Percentiles rank a stretch among this genome's conserved stretches.
phyloP scores from a whole-genome alignment of 2,329 filamentous ascomycete species.

The Biscogniauxia mediterranea region DNA sequence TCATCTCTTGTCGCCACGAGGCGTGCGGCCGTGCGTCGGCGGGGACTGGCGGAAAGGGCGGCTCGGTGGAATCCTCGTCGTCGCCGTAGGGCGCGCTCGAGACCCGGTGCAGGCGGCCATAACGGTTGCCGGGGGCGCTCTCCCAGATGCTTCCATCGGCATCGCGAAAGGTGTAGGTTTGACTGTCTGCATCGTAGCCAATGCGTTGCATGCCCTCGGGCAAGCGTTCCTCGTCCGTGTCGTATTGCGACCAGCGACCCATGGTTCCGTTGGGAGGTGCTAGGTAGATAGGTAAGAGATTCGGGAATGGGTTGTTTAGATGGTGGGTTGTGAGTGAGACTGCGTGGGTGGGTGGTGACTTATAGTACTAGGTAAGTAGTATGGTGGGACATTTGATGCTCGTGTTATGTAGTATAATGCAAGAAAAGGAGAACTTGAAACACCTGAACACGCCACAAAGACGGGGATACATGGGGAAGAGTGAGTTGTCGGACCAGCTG shows the following conservation, averaged over 20 bases:
- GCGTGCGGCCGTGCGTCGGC: conserved; percentile 18
- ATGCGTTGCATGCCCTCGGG: conserved; percentile 48
- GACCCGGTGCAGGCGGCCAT: conserved; percentile 40
- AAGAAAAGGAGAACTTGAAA: not conserved
- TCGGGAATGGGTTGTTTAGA: too few relatives aligned
- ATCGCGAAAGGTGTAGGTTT: conserved; percentile 47
- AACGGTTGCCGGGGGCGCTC: conserved; percentile 43
- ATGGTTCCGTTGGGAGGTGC: conserved; percentile 14
- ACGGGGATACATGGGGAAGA: not conserved
- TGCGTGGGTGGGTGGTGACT: too few relatives aligned
- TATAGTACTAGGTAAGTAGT: too few relatives aligned
- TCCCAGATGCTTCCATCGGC: conserved; percentile 43
- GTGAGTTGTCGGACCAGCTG: not conserved
- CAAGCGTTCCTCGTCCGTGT: conserved; percentile 44
- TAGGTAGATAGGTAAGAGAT: too few relatives aligned
- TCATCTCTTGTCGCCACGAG: conserved; percentile 52
- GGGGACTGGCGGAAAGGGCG: conserved; percentile 17
- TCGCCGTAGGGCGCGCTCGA: conserved; percentile 19
- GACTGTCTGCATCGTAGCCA: conserved; percentile 50
- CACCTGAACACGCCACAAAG: not conserved
- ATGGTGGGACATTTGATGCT: too few relatives aligned
- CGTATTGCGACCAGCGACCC: conserved; percentile 35
- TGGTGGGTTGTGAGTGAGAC: too few relatives aligned
- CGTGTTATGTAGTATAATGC: too few relatives aligned
- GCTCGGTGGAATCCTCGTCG: conserved; percentile 19